phyloP scores from a whole-genome alignment of 768 basidiomycete species.

The Wakefieldia striispora region DNA sequence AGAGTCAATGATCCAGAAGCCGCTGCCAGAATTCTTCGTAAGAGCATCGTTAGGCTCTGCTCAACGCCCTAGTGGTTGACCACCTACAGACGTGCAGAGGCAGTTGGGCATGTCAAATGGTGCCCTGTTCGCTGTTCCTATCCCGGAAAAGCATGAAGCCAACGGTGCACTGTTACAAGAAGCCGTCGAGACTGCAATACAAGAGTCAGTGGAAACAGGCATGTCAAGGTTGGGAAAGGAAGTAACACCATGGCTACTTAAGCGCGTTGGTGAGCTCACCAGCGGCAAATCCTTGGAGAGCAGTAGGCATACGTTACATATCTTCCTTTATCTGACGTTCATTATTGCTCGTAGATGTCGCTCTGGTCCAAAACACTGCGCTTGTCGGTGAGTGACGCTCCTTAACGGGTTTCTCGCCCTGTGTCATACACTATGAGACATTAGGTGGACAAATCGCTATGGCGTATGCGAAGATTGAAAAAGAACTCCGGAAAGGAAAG shows the following conservation, averaged over 20 bases:
- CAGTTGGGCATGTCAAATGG: slow-evolving; percentile 75
- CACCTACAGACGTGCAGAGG: slow-evolving; percentile 57
- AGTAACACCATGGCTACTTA: slow-evolving; percentile 91
- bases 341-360: slow-evolving; percentile 59
- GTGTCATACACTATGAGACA: background rate
- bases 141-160: slow-evolving; percentile 71
- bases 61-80: slow-evolving; percentile 1
- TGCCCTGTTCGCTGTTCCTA: slow-evolving; percentile 84
- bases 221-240: slow-evolving; percentile 82
- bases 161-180: slow-evolving; percentile 68
- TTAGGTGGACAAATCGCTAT: slow-evolving; percentile 77
- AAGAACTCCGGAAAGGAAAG: slow-evolving; percentile 14
- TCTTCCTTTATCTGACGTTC: background rate
- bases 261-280: slow-evolving; percentile 79
- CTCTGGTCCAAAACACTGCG: slow-evolving; percentile 87
- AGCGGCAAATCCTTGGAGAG: slow-evolving; percentile 68
- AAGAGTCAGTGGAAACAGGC: slow-evolving; percentile 79
- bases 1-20: slow-evolving; percentile 54
- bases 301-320: slow-evolving; percentile 44
- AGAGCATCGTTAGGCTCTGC: slow-evolving; percentile 24
- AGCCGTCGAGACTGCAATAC: slow-evolving; percentile 80
- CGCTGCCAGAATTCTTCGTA: slow-evolving; percentile 78
- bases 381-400: slow-evolving; percentile 57
- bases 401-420: background rate
- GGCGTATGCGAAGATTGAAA: slow-evolving; percentile 58